Conservation (phyloP, 1,284 basidiomycete species). For the Ganoderma multipileum region DNA sequence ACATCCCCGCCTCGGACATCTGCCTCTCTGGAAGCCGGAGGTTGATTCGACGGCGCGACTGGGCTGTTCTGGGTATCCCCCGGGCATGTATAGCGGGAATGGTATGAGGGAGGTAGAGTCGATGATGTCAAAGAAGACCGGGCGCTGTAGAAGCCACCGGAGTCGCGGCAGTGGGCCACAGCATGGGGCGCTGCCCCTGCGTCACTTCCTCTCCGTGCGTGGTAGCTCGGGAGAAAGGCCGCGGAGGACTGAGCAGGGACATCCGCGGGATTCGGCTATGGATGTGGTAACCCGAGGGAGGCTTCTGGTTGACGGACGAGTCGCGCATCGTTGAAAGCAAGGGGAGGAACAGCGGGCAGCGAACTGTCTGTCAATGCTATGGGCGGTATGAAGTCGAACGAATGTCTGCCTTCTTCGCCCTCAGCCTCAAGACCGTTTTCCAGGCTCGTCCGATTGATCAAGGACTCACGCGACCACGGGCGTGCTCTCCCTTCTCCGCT, state of each 20-base stretch:
- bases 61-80: not conserved
- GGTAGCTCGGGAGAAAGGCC: not conserved
- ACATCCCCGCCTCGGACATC: not conserved
- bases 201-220: not conserved
- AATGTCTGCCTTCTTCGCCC: not conserved
- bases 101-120: not conserved
- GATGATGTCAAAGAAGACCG: not conserved
- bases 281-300: not conserved
- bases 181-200: not conserved
- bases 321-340: not conserved
- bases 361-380: not conserved
- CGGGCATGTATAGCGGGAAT: not conserved
- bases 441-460: not conserved
- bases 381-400: not conserved
- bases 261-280: not conserved
- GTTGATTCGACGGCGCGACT: not conserved
- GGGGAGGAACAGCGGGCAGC: not conserved
- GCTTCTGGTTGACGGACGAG: not conserved
- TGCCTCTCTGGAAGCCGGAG: not conserved
- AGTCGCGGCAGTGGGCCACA: not conserved
- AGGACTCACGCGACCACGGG: not conserved
- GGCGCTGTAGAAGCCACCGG: not conserved
- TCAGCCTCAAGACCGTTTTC: not conserved
- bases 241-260: not conserved
- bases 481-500: not conserved